Conservation (phyloP, 306 rosid species). For the Acmispon strigosus region DNA sequence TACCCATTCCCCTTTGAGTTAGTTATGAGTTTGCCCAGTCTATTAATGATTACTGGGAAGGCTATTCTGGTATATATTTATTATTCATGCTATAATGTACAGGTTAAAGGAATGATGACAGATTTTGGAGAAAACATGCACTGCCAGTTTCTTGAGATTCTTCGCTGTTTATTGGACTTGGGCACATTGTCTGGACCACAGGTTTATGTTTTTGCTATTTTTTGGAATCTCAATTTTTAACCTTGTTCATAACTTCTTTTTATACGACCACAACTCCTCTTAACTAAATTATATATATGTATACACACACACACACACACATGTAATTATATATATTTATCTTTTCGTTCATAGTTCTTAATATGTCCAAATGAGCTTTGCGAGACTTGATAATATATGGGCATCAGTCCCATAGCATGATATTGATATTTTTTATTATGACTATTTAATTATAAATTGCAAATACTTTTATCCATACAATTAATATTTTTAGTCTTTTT, state of each 20-base stretch:
- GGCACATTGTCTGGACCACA: constrained; percentile 79
- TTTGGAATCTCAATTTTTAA: neutral
- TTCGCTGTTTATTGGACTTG: constrained; percentile 84
- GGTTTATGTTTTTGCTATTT: constrained; percentile 39
- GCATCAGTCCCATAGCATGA: neutral
- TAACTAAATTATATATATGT: neutral
- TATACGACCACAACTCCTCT: neutral
- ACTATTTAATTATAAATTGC: neutral
- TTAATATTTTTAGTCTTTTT: neutral
- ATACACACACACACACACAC: no score
- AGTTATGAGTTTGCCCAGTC: no score
- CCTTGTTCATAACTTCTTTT: neutral
- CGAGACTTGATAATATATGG: neutral
- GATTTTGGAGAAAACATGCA: constrained; percentile 94
- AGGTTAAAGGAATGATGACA: constrained; percentile 90
- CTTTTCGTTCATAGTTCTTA: neutral
- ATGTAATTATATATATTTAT: neutral
- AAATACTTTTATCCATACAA: neutral
- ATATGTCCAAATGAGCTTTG: neutral
- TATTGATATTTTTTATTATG: neutral
- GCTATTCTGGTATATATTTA: neutral
- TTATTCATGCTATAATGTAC: constrained; percentile 17
- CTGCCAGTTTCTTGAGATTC: constrained; percentile 98
- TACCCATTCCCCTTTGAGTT: no score
- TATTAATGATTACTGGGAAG: neutral